phyloP scores from a whole-genome alignment of 1,284 basidiomycete species.

The Cutaneotrichosporon dermatis region DNA sequence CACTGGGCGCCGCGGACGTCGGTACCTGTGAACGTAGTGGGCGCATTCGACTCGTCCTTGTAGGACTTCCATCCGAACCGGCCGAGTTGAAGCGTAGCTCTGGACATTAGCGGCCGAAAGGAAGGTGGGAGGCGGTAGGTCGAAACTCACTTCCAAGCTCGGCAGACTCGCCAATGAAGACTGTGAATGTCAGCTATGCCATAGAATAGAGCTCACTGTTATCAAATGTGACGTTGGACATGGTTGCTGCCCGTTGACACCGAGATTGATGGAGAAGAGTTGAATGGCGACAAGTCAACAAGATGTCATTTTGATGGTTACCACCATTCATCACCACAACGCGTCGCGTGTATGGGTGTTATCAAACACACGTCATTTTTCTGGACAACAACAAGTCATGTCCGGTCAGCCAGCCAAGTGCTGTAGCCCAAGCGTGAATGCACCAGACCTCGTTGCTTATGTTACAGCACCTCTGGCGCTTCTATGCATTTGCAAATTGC shows the following conservation, averaged over 20 bases:
- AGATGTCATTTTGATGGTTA: too few relatives aligned
- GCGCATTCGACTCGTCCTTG: constrained; percentile 55
- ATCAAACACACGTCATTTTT: background rate
- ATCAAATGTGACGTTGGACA: constrained; percentile 45
- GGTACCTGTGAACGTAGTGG: constrained; percentile 60
- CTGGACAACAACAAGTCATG: background rate
- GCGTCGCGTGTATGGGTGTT: background rate
- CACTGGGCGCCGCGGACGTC: constrained; percentile 86
- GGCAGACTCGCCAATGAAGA: constrained; percentile 69
- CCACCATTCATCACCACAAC: background rate
- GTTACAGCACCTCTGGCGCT: too few relatives aligned
- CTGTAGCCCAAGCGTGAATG: too few relatives aligned
- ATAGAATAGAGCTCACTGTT: constrained; percentile 24
- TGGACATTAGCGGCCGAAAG: constrained; percentile 40
- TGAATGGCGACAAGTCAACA: too few relatives aligned
- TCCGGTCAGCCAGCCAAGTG: background rate
- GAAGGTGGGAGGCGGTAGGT: background rate
- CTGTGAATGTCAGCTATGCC: constrained; percentile 21
- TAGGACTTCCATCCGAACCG: constrained; percentile 83
- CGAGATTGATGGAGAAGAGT: background rate
- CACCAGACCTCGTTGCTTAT: too few relatives aligned
- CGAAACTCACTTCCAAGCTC: constrained; percentile 71
- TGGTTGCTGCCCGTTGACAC: constrained; percentile 8
- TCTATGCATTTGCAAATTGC: too few relatives aligned
- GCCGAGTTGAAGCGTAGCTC: constrained; percentile 81